Base-by-base conservation (phyloP, 108 stramenopile genomes). In the Licmophora abbreviata region DNA sequence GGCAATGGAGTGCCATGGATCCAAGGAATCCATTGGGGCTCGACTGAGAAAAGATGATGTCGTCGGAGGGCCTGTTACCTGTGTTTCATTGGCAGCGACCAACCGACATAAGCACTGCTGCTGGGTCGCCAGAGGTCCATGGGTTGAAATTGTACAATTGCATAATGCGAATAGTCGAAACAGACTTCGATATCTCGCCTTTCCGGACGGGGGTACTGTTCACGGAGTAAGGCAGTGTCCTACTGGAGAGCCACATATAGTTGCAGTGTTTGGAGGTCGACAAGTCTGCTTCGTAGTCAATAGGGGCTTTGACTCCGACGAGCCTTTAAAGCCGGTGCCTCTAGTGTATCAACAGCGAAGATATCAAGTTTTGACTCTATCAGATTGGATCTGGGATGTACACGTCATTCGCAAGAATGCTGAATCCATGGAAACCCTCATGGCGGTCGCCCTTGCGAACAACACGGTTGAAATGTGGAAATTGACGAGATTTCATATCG, bases 361-460 rank as follows among this genome's bases (percentile, higher is more conserved):
- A n/a, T n/a, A n/a, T n/a, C n/a, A n/a, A n/a, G n/a, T n/a, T n/a
- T 28, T 74, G 6, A 45, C 40, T 14, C 49, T 75, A 17, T 56
- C 61, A 4, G 78, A 84, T 66, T 84, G 76, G 78, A 72, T 84
- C 15, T 78, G 75, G 63, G 69, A 78, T 53, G 65, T 69, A 21
- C 45, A 68, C 27, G 38, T 70, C 20, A 35, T 78, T 50, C 8
- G 20, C 31, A 47, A 29, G 8, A 55, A 45, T 17, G 17, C 0
- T 22, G 56, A 59, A 17, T 24, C 31, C 38, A 38, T 34, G 8
- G 30, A 32, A 15, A 33, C 22, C 15, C 30, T 59, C 0, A 61
- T 80, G 36, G 59, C 65, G 0, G 26, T 80, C 11, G 78, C 76
- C n/a, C 34, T 73, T 43, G 78, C 70, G 9, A 54, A 72, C 24